phyloP scores from a whole-genome alignment of 495 filamentous ascomycete genomes.

The Neurospora sp. region DNA sequence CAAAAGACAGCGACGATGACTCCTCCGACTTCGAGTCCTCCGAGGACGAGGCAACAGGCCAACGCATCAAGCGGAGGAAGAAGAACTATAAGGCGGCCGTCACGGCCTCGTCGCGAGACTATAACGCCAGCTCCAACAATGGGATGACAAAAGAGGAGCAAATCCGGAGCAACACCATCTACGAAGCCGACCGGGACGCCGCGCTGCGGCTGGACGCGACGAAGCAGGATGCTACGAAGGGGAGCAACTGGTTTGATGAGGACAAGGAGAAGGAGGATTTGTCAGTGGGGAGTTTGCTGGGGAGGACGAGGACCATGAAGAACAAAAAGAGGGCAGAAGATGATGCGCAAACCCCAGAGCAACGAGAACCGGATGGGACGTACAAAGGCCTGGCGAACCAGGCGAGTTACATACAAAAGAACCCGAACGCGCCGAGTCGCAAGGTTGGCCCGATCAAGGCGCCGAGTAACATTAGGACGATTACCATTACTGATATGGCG shows the following conservation, averaged over 20 bases:
- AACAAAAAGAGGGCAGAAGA: neutral
- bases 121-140: slow-evolving; percentile 12
- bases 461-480: slow-evolving; percentile 79
- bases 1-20: slow-evolving; percentile 39
- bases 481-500: slow-evolving; percentile 83
- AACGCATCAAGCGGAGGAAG: slow-evolving; percentile 65
- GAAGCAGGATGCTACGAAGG: slow-evolving; percentile 82
- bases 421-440: slow-evolving; percentile 64
- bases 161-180: slow-evolving; percentile 37
- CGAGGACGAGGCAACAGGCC: slow-evolving; percentile 59
- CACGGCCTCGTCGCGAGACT: slow-evolving; percentile 41
- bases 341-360: neutral
- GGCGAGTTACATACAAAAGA: slow-evolving; percentile 66
- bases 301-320: slow-evolving; percentile 42
- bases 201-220: slow-evolving; percentile 52
- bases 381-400: slow-evolving; percentile 71
- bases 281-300: slow-evolving; percentile 52
- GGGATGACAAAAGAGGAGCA: slow-evolving; percentile 20
- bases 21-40: slow-evolving; percentile 60
- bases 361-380: slow-evolving; percentile 44
- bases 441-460: slow-evolving; percentile 81
- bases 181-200: slow-evolving; percentile 47
- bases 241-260: slow-evolving; percentile 84
- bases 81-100: slow-evolving; percentile 47
- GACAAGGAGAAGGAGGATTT: slow-evolving; percentile 31